A percentile compares a stretch with the other conserved stretches of the same genome.
Evolutionary conservation across 1,139 yeast genomes (phyloP).

Genomic region (Debaryomyces fabryi): DNA sequence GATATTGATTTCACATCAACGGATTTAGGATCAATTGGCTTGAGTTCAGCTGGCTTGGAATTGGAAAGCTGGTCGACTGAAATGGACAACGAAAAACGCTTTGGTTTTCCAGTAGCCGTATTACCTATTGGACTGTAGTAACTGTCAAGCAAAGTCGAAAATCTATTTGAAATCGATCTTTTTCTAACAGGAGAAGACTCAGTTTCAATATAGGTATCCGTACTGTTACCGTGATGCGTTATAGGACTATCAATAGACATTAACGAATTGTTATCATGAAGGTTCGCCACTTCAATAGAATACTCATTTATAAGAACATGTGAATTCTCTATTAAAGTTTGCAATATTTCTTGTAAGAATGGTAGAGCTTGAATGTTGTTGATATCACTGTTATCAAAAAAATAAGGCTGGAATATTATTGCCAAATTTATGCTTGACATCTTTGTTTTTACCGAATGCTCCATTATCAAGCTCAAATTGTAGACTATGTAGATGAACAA

Average conservation of each 20-base stretch:
- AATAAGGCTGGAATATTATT: conserved; percentile 13
- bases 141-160: conserved; percentile 12
- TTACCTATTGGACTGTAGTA: conserved; percentile 13
- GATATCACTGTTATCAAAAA: conserved; percentile 9
- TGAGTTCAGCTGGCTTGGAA: neutral
- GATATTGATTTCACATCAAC: neutral
- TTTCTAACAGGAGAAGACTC: conserved; percentile 7
- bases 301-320: conserved; percentile 5
- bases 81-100: conserved; percentile 5
- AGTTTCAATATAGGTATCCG: conserved; percentile 6
- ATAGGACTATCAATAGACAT: conserved; percentile 9
- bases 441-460: conserved; percentile 9
- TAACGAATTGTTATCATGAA: conserved; percentile 7
- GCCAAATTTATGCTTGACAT: conserved; percentile 13
- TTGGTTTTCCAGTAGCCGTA: neutral
- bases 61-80: conserved; percentile 5
- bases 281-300: neutral
- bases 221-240: conserved; percentile 2
- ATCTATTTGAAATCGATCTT: conserved; percentile 13
- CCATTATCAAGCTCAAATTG: conserved; percentile 7
- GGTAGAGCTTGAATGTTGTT: conserved; percentile 7
- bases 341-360: conserved; percentile 10
- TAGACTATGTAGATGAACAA: conserved; percentile 11
- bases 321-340: conserved; percentile 9
- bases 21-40: neutral